Evolutionary conservation across 2,329 filamentous ascomycete species (phyloP).

Genomic region (Clathrospora elynae): DNA sequence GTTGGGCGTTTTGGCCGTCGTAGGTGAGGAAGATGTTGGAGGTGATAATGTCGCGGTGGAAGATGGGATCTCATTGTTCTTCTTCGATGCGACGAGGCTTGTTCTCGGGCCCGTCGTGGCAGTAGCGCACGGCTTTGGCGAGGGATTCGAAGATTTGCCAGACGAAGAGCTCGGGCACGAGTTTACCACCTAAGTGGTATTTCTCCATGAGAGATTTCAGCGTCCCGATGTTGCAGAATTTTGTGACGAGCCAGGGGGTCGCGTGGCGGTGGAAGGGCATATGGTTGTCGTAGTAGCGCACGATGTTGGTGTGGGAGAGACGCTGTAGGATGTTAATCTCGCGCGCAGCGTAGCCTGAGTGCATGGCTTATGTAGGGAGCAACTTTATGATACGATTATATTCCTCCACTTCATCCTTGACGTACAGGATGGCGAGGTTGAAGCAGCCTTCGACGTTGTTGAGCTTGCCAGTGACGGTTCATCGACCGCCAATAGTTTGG

Average conservation of each 20-base stretch:
- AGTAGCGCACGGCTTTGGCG: neutral
- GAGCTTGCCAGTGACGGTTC: neutral
- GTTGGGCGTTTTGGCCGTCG: neutral
- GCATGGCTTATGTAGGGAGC: neutral
- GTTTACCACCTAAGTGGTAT: neutral
- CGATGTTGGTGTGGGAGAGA: neutral
- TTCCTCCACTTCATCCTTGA: neutral
- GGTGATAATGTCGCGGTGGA: neutral
- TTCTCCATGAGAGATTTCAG: neutral
- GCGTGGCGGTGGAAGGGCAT: neutral
- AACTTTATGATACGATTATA: neutral
- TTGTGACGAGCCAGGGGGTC: neutral
- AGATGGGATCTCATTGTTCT: neutral
- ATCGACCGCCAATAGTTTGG: neutral
- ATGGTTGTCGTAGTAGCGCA: neutral
- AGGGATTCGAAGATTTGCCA: slow-evolving; percentile 6
- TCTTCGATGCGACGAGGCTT: too few species aligned
- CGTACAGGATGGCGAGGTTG: neutral
- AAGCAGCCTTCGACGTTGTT: neutral
- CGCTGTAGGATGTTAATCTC: neutral
- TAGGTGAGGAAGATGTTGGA: neutral
- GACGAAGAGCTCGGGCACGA: neutral
- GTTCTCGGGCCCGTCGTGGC: neutral
- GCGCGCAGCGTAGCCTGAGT: neutral
- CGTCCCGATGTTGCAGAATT: neutral